Percentiles rank a stretch among this genome's conserved stretches.
Evolutionary conservation across 108 stramenopile species (phyloP).

Genomic region (Bacterosira constricta): DNA sequence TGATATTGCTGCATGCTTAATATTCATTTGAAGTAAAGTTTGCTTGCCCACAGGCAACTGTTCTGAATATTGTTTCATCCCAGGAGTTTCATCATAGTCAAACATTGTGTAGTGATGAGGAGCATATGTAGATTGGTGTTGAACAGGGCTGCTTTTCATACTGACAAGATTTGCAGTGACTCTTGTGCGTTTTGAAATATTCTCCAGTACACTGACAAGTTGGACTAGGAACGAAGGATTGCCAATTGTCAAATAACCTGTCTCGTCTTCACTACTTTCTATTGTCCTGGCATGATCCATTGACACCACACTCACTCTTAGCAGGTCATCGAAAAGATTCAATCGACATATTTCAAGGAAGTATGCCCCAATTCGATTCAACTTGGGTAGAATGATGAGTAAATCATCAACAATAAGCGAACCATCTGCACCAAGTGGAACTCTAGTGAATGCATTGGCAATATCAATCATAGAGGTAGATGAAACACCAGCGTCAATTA

Average conservation of each 20-base stretch:
- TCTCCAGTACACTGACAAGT: background rate
- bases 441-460: background rate
- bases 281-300: background rate
- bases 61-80: conserved; percentile 31
- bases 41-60: conserved; percentile 17
- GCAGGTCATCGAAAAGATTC: background rate
- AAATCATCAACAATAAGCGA: background rate
- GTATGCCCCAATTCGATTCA: conserved; percentile 6
- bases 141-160: conserved; percentile 4
- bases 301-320: background rate
- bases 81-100: conserved; percentile 16
- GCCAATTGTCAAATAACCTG: conserved; percentile 8
- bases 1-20: background rate
- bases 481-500: background rate
- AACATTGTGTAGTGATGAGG: background rate
- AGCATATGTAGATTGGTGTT: background rate
- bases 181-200: background rate
- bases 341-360: conserved; percentile 4
- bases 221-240: conserved; percentile 9
- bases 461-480: background rate
- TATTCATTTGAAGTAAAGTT: background rate
- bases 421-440: background rate
- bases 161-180: background rate
- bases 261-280: background rate
- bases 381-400: background rate